Evolutionary conservation across 306 rosid species (phyloP), one percentile per base, ranked within the genome.

Genomic region (Trifolium dubium): DNA sequence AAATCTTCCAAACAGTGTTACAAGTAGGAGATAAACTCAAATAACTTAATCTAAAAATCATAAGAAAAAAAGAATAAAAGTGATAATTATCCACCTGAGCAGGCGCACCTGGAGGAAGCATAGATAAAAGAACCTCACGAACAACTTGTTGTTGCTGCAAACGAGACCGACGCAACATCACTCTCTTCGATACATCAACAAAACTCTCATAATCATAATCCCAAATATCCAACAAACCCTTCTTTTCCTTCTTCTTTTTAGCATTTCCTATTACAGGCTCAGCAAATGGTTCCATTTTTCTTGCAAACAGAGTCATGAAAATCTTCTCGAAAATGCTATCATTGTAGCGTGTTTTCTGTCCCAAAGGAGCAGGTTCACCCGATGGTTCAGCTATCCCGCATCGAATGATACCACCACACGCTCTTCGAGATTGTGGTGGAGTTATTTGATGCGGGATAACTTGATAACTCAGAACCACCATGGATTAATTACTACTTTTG

Each of bases 41-140:
- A 41, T 41, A 41, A 41, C 14, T 2, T 11, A 10, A 41, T 40
- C 12, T 3, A 40, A 8, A 40, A 8, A 40, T 9, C 12, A 11
- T 46, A 47, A 47, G 23, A 23, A 49, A 12, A 54, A 54, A n/a
- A 23, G 34, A 28, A 18, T 58, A 34, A 31, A 32, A 61, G 12
- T 6, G 2, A 34, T 64, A 41, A 10, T 8, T 5, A 17, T 17
- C 11, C 32, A 94, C 98, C 97, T 91, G 97, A 76, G 92, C 98
- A 63, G 98, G 98, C 65, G 98, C 98, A 79, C 97, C 98, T 51
- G 98, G 97, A 70, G 98, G 98, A 65, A 94, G 90, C 95, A 94
- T 94, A 54, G 98, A 91, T 23, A 91, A 71, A 78, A 94, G 97
- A 41, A 94, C 98, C 70, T 89, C 80, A 43, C 97, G 80, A 74